These are phyloP conservation scores for Aphanomyces invadans DNA, from an alignment of 352 stramenopile genomes.

Conservation along the genomic window DNA sequence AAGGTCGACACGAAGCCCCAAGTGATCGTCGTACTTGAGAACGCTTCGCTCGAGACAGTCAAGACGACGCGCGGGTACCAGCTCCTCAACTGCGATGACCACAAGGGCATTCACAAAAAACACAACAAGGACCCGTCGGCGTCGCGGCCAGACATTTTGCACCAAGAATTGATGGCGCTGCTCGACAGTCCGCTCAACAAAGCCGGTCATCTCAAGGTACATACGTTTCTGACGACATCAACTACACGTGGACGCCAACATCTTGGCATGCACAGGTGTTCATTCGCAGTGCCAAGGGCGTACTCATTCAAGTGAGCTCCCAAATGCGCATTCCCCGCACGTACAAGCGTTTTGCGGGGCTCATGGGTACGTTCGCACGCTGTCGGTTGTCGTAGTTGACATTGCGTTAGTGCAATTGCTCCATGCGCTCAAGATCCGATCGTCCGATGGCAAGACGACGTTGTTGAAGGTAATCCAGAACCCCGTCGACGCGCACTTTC, in stretches of 20 bases:
- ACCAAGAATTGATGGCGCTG: conserved; percentile 98
- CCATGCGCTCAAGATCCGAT: conserved; percentile 99
- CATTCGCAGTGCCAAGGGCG: conserved; percentile 94
- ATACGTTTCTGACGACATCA: neutral
- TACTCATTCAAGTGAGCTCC: conserved; percentile 98
- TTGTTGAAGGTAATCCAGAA: conserved; percentile 99
- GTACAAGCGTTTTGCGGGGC: conserved; percentile 97
- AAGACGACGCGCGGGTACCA: conserved; percentile 99
- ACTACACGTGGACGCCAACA: neutral
- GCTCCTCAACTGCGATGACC: conserved; percentile 99
- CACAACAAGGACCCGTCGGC: conserved; percentile 94
- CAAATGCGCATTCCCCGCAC: conserved; percentile 98
- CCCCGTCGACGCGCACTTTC: conserved; percentile 95
- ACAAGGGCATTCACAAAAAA: conserved; percentile 93
- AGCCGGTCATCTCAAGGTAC: conserved; percentile 92
- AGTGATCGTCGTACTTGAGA: conserved; percentile 97
- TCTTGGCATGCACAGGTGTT: conserved; percentile 66
- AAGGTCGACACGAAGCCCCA: conserved; percentile 32
- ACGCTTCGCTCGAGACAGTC: conserved; percentile 98
- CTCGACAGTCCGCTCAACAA: conserved; percentile 99
- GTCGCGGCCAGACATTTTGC: conserved; percentile 98
- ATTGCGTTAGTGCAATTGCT: conserved; percentile 99
- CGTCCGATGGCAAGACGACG: conserved; percentile 92
- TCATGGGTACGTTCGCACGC: conserved; percentile 82
- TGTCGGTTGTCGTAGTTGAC: no score